Evolutionary conservation across 2,329 filamentous ascomycete genomes (phyloP).

Genomic region (Ascochyta koolunga): DNA sequence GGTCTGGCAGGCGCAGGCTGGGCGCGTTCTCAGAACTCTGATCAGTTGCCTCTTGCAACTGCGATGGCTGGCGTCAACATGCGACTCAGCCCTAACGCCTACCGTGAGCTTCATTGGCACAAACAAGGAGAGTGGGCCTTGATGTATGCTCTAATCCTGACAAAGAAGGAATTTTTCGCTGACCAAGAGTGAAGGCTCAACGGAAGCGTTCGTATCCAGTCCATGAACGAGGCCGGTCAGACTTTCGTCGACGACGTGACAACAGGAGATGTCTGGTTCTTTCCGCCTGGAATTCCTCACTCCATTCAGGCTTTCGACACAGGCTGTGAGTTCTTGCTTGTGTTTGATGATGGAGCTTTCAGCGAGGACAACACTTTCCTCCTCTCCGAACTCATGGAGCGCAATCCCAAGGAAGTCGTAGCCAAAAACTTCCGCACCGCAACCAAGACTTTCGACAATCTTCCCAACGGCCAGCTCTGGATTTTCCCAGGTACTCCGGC

Average conservation of each 20-base stretch:
- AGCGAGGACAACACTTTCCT: constrained; percentile 67
- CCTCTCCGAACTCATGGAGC: constrained; percentile 59
- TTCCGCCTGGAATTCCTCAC: constrained; percentile 45
- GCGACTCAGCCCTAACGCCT: constrained; percentile 54
- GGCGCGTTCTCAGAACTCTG: constrained; percentile 50
- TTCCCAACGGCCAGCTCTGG: constrained; percentile 50
- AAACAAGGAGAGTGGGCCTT: constrained; percentile 58
- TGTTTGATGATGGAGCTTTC: constrained; percentile 66
- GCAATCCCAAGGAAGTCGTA: constrained; percentile 49
- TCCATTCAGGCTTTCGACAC: constrained; percentile 62
- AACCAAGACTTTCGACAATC: constrained; percentile 44
- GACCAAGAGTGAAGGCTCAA: constrained; percentile 41
- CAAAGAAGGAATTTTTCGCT: background rate
- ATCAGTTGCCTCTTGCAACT: constrained; percentile 48
- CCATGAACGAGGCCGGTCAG: constrained; percentile 60
- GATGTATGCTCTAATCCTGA: constrained; percentile 34
- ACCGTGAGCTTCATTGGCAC: constrained; percentile 70
- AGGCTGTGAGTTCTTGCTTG: constrained; percentile 60
- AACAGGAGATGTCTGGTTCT: constrained; percentile 46
- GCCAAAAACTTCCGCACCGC: constrained; percentile 53
- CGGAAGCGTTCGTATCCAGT: constrained; percentile 58
- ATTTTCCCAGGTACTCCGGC: constrained; percentile 51
- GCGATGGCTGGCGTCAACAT: constrained; percentile 54
- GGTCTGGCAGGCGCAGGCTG: constrained; percentile 49
- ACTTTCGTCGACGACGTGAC: constrained; percentile 51